Percentiles rank a stretch among this genome's conserved stretches.
Conservation (phyloP, 768 basidiomycete genomes). For the Podaxis mareebaensis region DNA sequence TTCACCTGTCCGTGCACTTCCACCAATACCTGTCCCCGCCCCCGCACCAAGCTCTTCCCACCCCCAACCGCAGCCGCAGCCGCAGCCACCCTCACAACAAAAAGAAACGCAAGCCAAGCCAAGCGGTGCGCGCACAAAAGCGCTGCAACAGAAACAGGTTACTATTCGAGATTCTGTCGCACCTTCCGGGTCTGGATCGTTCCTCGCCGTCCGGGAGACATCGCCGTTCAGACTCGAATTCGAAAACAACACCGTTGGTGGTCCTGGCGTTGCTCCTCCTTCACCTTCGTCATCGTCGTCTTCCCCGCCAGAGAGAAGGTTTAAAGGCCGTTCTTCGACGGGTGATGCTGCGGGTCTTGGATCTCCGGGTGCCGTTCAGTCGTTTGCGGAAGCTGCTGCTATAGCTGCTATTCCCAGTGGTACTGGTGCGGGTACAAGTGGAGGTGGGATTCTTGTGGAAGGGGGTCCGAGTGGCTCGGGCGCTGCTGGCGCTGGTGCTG, state of each 20-base stretch:
- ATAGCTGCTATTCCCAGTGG: background rate
- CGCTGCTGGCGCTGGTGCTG: background rate
- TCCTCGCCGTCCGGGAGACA: constrained; percentile 38
- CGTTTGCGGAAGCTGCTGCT: constrained; percentile 14
- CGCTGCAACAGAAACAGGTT: background rate
- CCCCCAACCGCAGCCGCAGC: background rate
- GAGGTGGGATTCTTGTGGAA: constrained; percentile 2
- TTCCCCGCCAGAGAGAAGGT: background rate
- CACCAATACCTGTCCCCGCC: constrained; percentile 7
- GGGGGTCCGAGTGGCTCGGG: background rate
- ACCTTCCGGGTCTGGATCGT: constrained; percentile 5
- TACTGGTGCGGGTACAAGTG: background rate
- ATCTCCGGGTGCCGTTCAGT: constrained; percentile 1
- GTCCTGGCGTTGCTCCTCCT: background rate
- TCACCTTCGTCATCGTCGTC: constrained; percentile 1
- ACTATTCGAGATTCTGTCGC: background rate
- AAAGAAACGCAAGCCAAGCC: background rate
- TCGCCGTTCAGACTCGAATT: constrained; percentile 52
- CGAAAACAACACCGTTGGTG: constrained; percentile 9
- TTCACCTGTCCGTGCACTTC: constrained; percentile 11
- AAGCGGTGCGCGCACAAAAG: background rate
- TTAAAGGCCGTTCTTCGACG: constrained; percentile 5
- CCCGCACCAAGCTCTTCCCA: background rate
- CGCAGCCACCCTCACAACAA: background rate
- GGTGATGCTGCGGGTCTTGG: constrained; percentile 8